phyloP scores from a whole-genome alignment of 768 basidiomycete genomes.

The Royoungia palumana region DNA sequence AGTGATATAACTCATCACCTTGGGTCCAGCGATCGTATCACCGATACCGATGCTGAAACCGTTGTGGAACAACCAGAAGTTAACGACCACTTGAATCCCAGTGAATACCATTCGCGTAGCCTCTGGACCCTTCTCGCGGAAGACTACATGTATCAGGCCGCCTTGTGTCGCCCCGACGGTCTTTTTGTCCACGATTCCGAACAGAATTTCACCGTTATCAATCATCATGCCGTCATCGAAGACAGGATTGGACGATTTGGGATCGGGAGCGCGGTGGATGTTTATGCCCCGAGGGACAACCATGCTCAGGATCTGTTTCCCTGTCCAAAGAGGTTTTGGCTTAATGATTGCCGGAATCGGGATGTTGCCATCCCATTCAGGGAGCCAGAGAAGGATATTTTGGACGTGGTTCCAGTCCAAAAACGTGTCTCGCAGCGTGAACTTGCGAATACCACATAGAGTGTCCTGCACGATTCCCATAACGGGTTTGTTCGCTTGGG shows the following conservation, averaged over 20 bases:
- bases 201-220: conserved; percentile 95
- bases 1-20: conserved; percentile 85
- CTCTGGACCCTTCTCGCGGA: conserved; percentile 96
- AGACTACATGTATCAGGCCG: conserved; percentile 93
- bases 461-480: conserved; percentile 99
- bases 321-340: conserved; percentile 96
- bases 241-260: conserved; percentile 74
- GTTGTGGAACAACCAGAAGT: conserved; percentile 98
- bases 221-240: conserved; percentile 94
- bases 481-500: conserved; percentile 98
- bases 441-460: conserved; percentile 94
- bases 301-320: conserved; percentile 93
- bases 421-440: conserved; percentile 93
- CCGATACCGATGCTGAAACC: conserved; percentile 99
- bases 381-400: conserved; percentile 97
- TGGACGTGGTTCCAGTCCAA: conserved; percentile 95
- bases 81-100: conserved; percentile 92
- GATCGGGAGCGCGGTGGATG: conserved; percentile 76
- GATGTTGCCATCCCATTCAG: conserved; percentile 92
- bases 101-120: conserved; percentile 88
- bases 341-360: conserved; percentile 94
- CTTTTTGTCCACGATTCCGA: conserved; percentile 96
- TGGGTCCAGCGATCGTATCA: conserved; percentile 91
- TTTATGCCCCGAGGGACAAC: conserved; percentile 95
- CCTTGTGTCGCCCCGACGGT: conserved; percentile 96